Percentiles rank a stretch among this genome's conserved stretches.
These are phyloP conservation scores for Arthrobotrys entomopaga DNA, from an alignment of 2,329 filamentous ascomycete genomes.

Conservation along the genomic window DNA sequence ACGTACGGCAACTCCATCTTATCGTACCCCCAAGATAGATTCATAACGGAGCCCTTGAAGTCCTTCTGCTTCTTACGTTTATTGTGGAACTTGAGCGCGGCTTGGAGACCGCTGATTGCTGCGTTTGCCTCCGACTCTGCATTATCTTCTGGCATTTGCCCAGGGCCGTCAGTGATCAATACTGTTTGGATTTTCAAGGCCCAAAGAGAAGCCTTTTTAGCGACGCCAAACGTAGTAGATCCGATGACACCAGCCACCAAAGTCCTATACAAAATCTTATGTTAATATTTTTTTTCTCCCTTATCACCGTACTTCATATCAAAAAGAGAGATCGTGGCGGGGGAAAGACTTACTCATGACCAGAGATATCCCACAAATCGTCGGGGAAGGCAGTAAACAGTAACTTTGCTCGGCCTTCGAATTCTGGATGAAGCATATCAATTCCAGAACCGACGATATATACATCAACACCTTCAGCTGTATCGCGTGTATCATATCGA, in stretches of 20 bases:
- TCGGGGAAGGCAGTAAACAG: conserved; percentile 8
- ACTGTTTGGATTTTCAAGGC: background rate
- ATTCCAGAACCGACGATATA: conserved; percentile 26
- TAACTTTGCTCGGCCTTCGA: conserved; percentile 24
- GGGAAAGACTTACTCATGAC: conserved; percentile 17
- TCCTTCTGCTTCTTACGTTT: conserved; percentile 18
- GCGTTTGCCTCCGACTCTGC: conserved; percentile 5
- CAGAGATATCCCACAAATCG: background rate
- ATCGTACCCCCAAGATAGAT: conserved; percentile 29
- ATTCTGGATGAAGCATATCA: conserved; percentile 20
- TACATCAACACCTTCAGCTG: conserved; percentile 18
- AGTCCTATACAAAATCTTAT: conserved; percentile 7
- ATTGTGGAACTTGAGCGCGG: conserved; percentile 1
- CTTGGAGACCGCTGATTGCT: background rate
- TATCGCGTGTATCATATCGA: conserved; percentile 18
- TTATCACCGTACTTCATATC: background rate
- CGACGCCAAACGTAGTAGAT: conserved; percentile 15
- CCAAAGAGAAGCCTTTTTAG: conserved; percentile 7
- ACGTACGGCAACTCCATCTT: background rate
- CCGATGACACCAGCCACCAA: conserved; percentile 19
- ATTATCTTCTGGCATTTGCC: conserved; percentile 3
- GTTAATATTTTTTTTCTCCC: background rate
- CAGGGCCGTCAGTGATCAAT: background rate
- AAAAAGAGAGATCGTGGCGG: too few species aligned
- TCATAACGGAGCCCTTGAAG: conserved; percentile 39